A percentile compares a stretch with the other conserved stretches of the same genome.
Conservation (phyloP, 805 yeast species). For the Debaryomyces prosopidis region DNA sequence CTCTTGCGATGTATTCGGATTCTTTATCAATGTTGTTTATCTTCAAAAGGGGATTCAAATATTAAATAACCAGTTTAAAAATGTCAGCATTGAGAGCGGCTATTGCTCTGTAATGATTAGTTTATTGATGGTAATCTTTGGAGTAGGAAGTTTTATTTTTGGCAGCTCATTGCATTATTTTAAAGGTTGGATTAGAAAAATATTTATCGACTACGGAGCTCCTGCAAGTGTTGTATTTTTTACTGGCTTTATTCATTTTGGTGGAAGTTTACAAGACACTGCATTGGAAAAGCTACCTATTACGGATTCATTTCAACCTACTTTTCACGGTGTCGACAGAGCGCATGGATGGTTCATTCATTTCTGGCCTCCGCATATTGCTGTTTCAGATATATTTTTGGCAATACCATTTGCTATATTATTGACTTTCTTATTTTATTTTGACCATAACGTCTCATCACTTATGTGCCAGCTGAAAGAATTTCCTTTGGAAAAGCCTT, state of each 20-base stretch:
- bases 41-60: conserved; percentile 90
- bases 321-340: conserved; percentile 38
- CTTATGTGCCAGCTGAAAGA: conserved; percentile 86
- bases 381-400: conserved; percentile 75
- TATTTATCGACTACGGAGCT: conserved; percentile 83
- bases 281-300: conserved; percentile 65
- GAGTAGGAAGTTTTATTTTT: conserved; percentile 57
- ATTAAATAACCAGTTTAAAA: conserved; percentile 63
- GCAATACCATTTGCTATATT: conserved; percentile 93
- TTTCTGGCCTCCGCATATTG: conserved; percentile 64
- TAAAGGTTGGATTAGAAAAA: conserved; percentile 58
- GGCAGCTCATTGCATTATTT: conserved; percentile 67
- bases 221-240: conserved; percentile 84
- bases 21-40: conserved; percentile 85
- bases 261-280: conserved; percentile 65
- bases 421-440: conserved; percentile 81
- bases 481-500: conserved; percentile 80
- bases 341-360: conserved; percentile 75
- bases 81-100: conserved; percentile 46
- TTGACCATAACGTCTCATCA: conserved; percentile 94
- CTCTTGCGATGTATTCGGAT: conserved; percentile 91
- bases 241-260: conserved; percentile 91
- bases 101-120: conserved; percentile 77
- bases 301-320: conserved; percentile 74
- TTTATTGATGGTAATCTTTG: conserved; percentile 73